phyloP scores from a whole-genome alignment of 1,139 yeast genomes.

The Taphrina pruni region DNA sequence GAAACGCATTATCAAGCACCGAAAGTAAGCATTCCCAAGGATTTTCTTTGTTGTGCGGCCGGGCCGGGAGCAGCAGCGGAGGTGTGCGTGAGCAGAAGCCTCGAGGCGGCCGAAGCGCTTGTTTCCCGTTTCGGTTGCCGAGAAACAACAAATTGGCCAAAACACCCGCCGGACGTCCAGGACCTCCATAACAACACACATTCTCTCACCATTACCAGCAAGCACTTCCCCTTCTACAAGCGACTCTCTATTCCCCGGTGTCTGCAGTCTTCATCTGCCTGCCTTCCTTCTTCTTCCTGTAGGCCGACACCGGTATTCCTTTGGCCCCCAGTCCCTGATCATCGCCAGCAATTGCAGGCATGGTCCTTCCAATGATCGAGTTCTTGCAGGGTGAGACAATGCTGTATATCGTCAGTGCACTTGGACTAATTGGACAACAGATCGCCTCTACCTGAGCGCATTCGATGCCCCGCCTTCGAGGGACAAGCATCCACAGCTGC shows the following conservation, averaged over 20 bases:
- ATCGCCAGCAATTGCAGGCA: background rate
- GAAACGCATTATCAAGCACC: no score
- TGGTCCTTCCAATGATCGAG: conserved; percentile 43
- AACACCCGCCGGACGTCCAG: conserved; percentile 11
- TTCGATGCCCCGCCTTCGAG: conserved; percentile 80
- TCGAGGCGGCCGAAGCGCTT: background rate
- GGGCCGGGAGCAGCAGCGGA: no score
- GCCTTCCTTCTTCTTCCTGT: background rate
- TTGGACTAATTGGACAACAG: conserved; percentile 50
- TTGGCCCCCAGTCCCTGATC: background rate
- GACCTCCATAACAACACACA: conserved; percentile 15
- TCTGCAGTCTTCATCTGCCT: background rate
- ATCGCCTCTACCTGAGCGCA: conserved; percentile 88
- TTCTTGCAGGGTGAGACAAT: conserved; percentile 42
- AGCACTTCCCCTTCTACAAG: no score
- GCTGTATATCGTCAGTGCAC: no score
- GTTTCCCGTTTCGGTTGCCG: conserved; percentile 8
- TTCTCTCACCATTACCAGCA: no score
- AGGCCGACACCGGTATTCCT: background rate
- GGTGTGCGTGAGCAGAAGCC: background rate
- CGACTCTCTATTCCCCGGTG: background rate
- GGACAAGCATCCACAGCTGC: conserved; percentile 66
- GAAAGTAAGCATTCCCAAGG: no score
- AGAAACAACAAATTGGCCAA: conserved; percentile 18
- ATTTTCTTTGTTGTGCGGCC: no score